Percentiles rank a stretch among this genome's conserved stretches.
These are phyloP conservation scores for Orbilia blumenaviensis DNA, from an alignment of 2,329 filamentous ascomycete species.

Conservation along the genomic window DNA sequence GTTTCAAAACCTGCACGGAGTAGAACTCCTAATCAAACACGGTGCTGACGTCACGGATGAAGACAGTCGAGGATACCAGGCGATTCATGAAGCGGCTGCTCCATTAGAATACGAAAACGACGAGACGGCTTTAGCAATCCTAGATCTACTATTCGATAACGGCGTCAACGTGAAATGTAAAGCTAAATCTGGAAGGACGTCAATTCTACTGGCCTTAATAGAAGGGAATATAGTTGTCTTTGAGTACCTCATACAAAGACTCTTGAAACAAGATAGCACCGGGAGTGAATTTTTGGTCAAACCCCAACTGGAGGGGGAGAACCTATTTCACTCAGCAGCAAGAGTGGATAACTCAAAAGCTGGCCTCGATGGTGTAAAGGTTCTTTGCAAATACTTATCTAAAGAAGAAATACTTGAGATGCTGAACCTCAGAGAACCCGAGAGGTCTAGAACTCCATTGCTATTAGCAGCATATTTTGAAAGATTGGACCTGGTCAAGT, in stretches of 20 bases:
- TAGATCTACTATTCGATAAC: conserved; percentile 18
- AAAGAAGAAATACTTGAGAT: conserved; percentile 19
- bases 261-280: not conserved
- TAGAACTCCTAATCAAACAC: conserved; percentile 48
- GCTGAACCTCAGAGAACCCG: conserved; percentile 11
- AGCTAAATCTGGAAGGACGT: conserved; percentile 29
- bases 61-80: conserved; percentile 16
- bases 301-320: conserved; percentile 15
- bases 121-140: conserved; percentile 30
- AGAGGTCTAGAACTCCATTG: conserved; percentile 10
- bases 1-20: conserved; percentile 47
- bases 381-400: conserved; percentile 24
- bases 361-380: not conserved
- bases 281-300: conserved; percentile 15
- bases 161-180: conserved; percentile 24
- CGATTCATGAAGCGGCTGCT: conserved; percentile 31
- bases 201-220: conserved; percentile 9
- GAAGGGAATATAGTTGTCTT: conserved; percentile 16
- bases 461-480: conserved; percentile 21
- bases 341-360: not conserved
- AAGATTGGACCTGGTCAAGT: conserved; percentile 14
- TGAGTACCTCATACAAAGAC: conserved; percentile 11
- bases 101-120: conserved; percentile 23
- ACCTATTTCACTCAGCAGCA: conserved; percentile 21
- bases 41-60: conserved; percentile 46